Conservation (phyloP, 345 rosid species). For the Eucalyptus cloeziana region DNA sequence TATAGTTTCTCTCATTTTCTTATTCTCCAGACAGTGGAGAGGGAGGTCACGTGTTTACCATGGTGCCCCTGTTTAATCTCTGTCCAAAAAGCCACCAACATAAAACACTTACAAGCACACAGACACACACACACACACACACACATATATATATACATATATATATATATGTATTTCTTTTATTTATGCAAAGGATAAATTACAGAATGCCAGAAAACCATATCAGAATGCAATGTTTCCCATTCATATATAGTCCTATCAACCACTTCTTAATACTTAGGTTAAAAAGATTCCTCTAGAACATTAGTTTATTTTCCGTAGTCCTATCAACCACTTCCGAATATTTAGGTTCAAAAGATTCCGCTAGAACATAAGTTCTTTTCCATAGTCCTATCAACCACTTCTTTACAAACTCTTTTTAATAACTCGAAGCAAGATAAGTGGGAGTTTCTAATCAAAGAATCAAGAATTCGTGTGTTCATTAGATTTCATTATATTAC, state of each 20-base stretch:
- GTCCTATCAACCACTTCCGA: background rate
- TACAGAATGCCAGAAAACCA: background rate
- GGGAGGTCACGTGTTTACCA: background rate
- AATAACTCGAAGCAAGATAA: background rate
- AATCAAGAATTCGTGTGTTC: background rate
- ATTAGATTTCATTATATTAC: background rate
- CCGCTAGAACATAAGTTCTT: background rate
- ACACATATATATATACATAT: too few species aligned
- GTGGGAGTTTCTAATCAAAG: background rate
- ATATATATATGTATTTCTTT: background rate
- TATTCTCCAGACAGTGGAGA: background rate
- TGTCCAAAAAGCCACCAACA: background rate
- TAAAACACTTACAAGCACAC: background rate
- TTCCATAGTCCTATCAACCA: background rate
- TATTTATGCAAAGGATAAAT: background rate
- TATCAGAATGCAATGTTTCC: background rate
- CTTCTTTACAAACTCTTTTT: background rate
- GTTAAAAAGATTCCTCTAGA: background rate
- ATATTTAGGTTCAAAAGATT: background rate
- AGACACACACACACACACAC: too few species aligned
- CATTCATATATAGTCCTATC: background rate
- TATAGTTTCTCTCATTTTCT: background rate
- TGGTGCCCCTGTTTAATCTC: slow-evolving; percentile 6
- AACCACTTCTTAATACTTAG: background rate
- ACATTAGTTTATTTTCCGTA: background rate